Evolutionary conservation across 2,329 filamentous ascomycete species (phyloP), one percentile per base, ranked within the genome.

Genomic region (Bipolaris zeicola): DNA sequence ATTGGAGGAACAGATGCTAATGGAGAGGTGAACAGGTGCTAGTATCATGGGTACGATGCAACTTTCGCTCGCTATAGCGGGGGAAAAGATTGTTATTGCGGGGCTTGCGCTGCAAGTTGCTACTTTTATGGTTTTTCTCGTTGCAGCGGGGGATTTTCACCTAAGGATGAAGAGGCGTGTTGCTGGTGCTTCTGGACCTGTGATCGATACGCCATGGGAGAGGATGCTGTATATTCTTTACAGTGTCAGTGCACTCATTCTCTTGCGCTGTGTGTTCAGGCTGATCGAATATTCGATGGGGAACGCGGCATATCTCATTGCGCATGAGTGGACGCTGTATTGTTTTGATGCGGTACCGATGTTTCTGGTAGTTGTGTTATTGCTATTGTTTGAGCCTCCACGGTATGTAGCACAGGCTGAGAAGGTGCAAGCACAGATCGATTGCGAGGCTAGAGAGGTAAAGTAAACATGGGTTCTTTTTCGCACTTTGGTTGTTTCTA

Each of bases 241-340:
- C 63, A 57, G 67, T 3, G 75, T 79, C 44, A 81, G 78, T 61
- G 60, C 71, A 1, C 67, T 85, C 16, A 82, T 85, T 60, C 71
- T 85, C 50, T 57, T 82, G 10, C 77, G 83, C 36, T 81, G 76
- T 34, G 64, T 81, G 1, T 83, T 84, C 57, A 77, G 83, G 31
- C 69, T 84, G 20, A 68, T 80, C 7, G 83, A 85, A 68, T 86
- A 82, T 59, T 62, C 74, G 0, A 72, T 78, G 67, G 82, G 82
- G 0, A 76, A 79, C 38, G 67, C 75, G 16, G 78, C 81, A 1
- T 79, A 77, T 50, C 63, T 84, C 18, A 73, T 82, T 36, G 60
- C 65, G 13, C 74, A 78, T 37, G 82, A 84, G 69, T 73, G 74
- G 50, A 81, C 72, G 22, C 54, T 82, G 4, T 82, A 82, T 61